These are phyloP conservation scores for Oehlia diaphana DNA, from an alignment of 192 early-diverging fungal genomes.

Conservation along the genomic window DNA sequence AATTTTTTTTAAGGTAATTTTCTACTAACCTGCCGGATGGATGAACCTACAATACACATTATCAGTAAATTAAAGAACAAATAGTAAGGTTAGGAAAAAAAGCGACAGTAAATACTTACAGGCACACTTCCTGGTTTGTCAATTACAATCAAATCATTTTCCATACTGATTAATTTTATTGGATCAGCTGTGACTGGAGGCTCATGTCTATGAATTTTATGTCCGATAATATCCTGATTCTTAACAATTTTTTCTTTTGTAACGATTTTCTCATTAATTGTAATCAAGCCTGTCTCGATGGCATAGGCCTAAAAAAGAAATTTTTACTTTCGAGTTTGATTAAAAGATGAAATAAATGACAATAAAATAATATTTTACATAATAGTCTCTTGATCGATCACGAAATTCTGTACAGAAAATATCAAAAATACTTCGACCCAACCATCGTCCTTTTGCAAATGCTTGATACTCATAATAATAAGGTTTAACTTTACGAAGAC, in stretches of 20 bases:
- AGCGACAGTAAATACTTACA: constrained; percentile 40
- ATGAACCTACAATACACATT: constrained; percentile 52
- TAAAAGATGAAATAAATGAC: not conserved
- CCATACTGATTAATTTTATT: constrained; percentile 63
- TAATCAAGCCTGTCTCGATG: constrained; percentile 80
- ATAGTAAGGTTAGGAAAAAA: not conserved
- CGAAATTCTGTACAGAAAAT: constrained; percentile 88
- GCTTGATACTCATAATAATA: constrained; percentile 82
- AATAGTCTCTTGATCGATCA: constrained; percentile 78
- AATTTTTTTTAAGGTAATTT: not conserved
- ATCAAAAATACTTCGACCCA: constrained; percentile 70
- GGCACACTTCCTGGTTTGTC: constrained; percentile 92
- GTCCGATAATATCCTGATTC: constrained; percentile 79
- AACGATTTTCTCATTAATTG: constrained; percentile 68
- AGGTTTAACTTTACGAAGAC: constrained; percentile 80
- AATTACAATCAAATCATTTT: constrained; percentile 74
- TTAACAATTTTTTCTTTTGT: constrained; percentile 61
- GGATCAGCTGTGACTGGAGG: constrained; percentile 75
- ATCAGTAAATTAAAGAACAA: constrained; percentile 4
- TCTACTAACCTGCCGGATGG: constrained; percentile 35
- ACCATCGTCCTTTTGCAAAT: constrained; percentile 90
- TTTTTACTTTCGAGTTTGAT: not conserved
- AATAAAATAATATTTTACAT: constrained; percentile 51
- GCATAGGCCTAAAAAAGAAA: constrained; percentile 54
- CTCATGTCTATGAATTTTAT: constrained; percentile 92